Evolutionary conservation across 2,329 filamentous ascomycete species (phyloP), one percentile per base, ranked within the genome.

Genomic region (Paraphoma chrysanthemicola): DNA sequence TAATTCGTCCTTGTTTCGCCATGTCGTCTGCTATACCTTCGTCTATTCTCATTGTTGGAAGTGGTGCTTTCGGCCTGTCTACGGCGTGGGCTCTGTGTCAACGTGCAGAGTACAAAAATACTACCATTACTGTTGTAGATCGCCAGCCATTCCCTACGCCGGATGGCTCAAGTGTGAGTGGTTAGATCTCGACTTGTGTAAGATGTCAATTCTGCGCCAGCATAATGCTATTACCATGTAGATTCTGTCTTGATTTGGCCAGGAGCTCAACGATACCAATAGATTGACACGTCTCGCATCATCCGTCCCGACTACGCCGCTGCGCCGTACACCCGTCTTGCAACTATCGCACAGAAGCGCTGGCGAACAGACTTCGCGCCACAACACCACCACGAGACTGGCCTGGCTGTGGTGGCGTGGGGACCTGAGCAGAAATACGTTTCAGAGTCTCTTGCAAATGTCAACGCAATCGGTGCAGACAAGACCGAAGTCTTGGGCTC

Each of bases 261-360:
- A 49, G 14, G n/a, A 41, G 47, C 42, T 49, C 46, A 49, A 42
- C 8, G 14, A 44, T 49, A 58, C 28, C 52, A 14, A 48, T 48
- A 78, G 76, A 78, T 88, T 58, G 86, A 89, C 71, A 80, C 80
- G 44, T 87, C 84, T 18, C 85, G 86, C 53, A 88, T 88, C 62
- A 81, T 89, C 48, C 82, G 86, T 33, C 83, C 88, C 38, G 94
- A 98, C 81, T 98, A 98, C 72, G 88, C 91, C 5, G 88, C 94
- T 70, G 80, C 86, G 0, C 85, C 88, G 18, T 98, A 98, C 77
- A 86, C 92, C 6, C 79, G 82, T 14, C 86, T 98, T 44, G 92
- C 89, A 17, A 83, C 86, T 16, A 81, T 86, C 36, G 92, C 93
- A 1, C 90, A 91, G 69, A 76, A 82, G 16, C 80, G 84, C 70